Percentiles rank a stretch among this genome's conserved stretches.
Evolutionary conservation across 2,329 filamentous ascomycete species (phyloP).

Genomic region (Fusarium chaquense): DNA sequence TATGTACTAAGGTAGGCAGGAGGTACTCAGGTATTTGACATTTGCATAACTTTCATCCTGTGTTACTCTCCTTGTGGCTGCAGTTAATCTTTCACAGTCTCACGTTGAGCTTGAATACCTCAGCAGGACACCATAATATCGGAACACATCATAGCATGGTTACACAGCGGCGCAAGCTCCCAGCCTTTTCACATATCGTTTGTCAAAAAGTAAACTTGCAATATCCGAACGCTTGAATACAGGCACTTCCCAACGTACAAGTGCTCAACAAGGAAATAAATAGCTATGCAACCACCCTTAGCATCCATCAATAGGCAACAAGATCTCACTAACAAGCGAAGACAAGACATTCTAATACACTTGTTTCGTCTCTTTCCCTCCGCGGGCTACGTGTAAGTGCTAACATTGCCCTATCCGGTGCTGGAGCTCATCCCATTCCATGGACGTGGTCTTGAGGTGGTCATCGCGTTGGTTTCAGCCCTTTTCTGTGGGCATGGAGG

Average conservation of each 20-base stretch:
- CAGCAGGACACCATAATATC: background rate
- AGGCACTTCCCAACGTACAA: constrained; percentile 9
- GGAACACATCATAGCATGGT: background rate
- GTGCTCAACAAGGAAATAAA: constrained; percentile 8
- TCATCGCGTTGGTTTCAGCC: constrained; percentile 35
- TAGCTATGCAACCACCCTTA: constrained; percentile 13
- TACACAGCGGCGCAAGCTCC: background rate
- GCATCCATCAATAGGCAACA: constrained; percentile 23
- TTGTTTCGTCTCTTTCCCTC: background rate
- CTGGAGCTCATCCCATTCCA: constrained; percentile 41
- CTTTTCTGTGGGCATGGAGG: constrained; percentile 14
- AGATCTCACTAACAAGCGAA: constrained; percentile 11
- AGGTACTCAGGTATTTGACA: background rate
- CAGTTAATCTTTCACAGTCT: constrained; percentile 22
- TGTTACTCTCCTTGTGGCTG: constrained; percentile 1
- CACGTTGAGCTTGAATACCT: background rate
- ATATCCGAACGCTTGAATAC: background rate
- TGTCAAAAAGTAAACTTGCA: constrained; percentile 4
- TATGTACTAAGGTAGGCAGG: too few relatives aligned
- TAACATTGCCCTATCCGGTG: constrained; percentile 38
- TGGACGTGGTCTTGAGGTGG: constrained; percentile 38
- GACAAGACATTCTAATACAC: constrained; percentile 7
- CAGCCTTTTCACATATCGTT: background rate
- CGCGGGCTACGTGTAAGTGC: background rate
- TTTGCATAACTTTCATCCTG: background rate